These are phyloP conservation scores for Metarhizium anisopliae DNA, from an alignment of 2,329 filamentous ascomycete genomes.

Conservation along the genomic window DNA sequence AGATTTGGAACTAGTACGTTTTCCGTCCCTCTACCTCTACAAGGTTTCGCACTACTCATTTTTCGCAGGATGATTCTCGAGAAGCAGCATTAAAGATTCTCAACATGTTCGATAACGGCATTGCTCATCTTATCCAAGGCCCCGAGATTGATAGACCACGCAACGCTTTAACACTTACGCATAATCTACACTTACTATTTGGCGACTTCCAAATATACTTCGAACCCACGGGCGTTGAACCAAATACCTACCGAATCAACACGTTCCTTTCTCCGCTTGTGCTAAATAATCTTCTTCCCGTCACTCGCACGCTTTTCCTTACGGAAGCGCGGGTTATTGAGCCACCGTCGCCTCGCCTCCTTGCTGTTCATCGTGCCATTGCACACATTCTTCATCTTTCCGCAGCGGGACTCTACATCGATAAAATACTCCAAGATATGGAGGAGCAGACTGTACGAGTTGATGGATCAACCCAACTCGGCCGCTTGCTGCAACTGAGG, in stretches of 20 bases:
- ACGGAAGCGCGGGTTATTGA: slow-evolving; percentile 17
- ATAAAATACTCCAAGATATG: slow-evolving; percentile 14
- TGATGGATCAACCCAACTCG: slow-evolving; percentile 4
- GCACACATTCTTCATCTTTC: slow-evolving; percentile 23
- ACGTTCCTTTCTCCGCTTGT: slow-evolving; percentile 6
- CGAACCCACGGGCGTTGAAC: slow-evolving; percentile 16
- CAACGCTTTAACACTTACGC: slow-evolving; percentile 23
- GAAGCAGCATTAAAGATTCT: slow-evolving; percentile 26
- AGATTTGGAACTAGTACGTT: slow-evolving; percentile 6
- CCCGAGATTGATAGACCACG: slow-evolving; percentile 28
- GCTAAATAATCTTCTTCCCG: slow-evolving; percentile 12
- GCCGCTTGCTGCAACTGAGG: background rate
- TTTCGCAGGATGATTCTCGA: slow-evolving; percentile 14
- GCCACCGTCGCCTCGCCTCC: slow-evolving; percentile 21
- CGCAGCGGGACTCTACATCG: slow-evolving; percentile 21
- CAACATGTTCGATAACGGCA: slow-evolving; percentile 31
- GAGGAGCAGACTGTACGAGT: background rate
- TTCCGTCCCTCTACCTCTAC: background rate
- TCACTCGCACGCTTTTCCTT: slow-evolving; percentile 19
- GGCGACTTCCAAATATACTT: slow-evolving; percentile 15
- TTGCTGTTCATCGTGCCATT: slow-evolving; percentile 25
- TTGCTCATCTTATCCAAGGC: slow-evolving; percentile 27
- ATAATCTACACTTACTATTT: slow-evolving; percentile 10
- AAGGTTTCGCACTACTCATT: background rate
- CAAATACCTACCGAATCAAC: slow-evolving; percentile 15